Evolutionary conservation across 306 rosid genomes (phyloP), one percentile per base, ranked within the genome.

Genomic region (Castanea crenata): DNA sequence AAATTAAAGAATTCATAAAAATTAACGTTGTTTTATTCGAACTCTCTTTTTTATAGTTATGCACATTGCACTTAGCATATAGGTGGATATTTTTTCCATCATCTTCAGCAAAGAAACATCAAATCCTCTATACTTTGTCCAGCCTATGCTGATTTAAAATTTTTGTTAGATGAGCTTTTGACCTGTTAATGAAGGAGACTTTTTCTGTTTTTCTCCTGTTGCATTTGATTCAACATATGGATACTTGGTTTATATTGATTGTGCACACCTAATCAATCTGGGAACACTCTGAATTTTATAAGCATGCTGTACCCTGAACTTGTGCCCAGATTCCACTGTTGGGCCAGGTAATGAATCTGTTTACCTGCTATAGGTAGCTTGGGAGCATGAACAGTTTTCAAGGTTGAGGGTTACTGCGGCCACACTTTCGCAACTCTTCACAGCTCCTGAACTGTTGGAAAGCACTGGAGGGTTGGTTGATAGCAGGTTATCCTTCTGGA

Each of bases 301-400:
- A 67, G 46, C 80, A n/a, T 38, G 51, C 58, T 13, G 16, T 62
- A 35, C 55, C 73, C 69, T 41, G 46, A 49, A 79, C 67, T 21
- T 15, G 70, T 78, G 71, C 73, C 72, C 71, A 63, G 75, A 69
- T 67, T 13, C 38, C 79, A 55, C 78, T 25, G 27, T 76, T 69
- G 73, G 83, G 81, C 71, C 80, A 44, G 78, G 79, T 77, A 71
- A 80, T 88, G 77, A 87, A 85, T 80, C 78, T 78, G 70, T 75
- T 84, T 77, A 74, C 80, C 61, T 87, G 86, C 74, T 91, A 89
- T 90, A 93, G 99, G 99, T 96, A 85, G 98, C 99, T 80, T 96
- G 99, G 99, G 98, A 96, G 91, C 99, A 96, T 74, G 99, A 96
- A 81, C 98, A 96, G 79, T 93, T 96, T 83, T 96, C 99, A 78